Evolutionary conservation across 2,329 filamentous ascomycete species (phyloP), one percentile per base, ranked within the genome.

Genomic region (Cladophialophora immunda): DNA sequence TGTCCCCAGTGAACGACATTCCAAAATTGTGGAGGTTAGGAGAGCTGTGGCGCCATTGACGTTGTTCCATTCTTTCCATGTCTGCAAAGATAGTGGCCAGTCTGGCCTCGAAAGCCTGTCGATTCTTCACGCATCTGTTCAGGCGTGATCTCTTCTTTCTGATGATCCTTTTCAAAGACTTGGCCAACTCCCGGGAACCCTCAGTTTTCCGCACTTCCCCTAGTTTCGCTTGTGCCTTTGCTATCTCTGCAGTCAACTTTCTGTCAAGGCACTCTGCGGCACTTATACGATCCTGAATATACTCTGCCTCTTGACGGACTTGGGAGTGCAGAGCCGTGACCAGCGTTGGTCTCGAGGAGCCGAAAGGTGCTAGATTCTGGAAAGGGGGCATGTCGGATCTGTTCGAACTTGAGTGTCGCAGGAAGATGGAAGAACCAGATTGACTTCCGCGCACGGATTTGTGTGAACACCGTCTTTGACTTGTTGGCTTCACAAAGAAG

Each of bases 301-400:
- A 72, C 4, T 59, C 55, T 58, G 57, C 58, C 27, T 71, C 67
- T 34, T 72, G 70, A 29, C 67, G 68, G 13, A 71, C 54, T 34
- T 34, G 50, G 22, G 64, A 71, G 38, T 68, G 60, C 29, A 62
- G 66, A 15, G 45, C 30, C 11, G 63, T 68, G 52, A 60, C 65
- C 7, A 68, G 63, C 1, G 54, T 57, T 17, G 67, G 66, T 36
- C 34, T 47, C 9, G 27, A 13, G 9, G 36, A 22, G 15, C 25
- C 17, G 41, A 58, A 64, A 11, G 57, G 56, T 9, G 6, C 19
- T 15, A 36, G n/a, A 34, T 61, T 19, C 8, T 27, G 57, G 50
- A 17, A 32, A 19, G 17, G 13, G 9, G 38, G 29, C 64, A 66
- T 66, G 17, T 38, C 13, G 32, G 29, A 25, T 27, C 8, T 7